Evolutionary conservation across 257 asterid species (phyloP).

Genomic region (Solanum sparsipilum): DNA sequence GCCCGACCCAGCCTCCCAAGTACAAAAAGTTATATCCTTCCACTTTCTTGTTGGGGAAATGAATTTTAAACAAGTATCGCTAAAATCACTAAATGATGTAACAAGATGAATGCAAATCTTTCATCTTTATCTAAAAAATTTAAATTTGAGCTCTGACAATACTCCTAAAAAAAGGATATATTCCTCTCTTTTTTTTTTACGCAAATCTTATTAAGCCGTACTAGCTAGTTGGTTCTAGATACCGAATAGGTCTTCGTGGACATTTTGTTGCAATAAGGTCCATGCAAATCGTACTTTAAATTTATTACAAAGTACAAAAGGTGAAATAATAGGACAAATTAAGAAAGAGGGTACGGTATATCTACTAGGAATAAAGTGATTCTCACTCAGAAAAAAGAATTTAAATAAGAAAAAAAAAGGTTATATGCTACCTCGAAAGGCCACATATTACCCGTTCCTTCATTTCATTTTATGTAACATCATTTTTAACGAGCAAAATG

Average conservation of each 20-base stretch:
- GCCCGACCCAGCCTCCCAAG: too few relatives aligned
- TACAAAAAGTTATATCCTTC: neutral
- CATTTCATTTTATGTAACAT: neutral
- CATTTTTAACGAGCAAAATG: neutral
- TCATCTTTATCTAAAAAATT: too few relatives aligned
- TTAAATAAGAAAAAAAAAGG: neutral
- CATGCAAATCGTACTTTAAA: neutral
- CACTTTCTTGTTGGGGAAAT: too few relatives aligned
- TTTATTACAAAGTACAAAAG: neutral
- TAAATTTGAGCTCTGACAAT: fast-evolving
- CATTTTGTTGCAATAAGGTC: neutral
- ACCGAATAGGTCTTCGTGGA: neutral
- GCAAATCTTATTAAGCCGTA: neutral
- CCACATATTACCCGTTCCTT: neutral
- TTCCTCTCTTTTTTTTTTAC: too few relatives aligned
- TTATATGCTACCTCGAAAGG: neutral
- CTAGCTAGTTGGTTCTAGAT: neutral
- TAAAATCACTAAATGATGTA: too few relatives aligned
- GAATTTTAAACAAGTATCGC: too few relatives aligned
- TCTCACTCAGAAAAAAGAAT: neutral
- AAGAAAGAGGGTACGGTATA: neutral
- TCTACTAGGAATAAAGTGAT: neutral
- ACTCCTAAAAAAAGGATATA: too few relatives aligned
- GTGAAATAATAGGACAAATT: neutral
- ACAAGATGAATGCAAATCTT: too few relatives aligned